A percentile compares a stretch with the other conserved stretches of the same genome.
Evolutionary conservation across 768 basidiomycete species (phyloP).

Genomic region (Cystofilobasidium capitatum): DNA sequence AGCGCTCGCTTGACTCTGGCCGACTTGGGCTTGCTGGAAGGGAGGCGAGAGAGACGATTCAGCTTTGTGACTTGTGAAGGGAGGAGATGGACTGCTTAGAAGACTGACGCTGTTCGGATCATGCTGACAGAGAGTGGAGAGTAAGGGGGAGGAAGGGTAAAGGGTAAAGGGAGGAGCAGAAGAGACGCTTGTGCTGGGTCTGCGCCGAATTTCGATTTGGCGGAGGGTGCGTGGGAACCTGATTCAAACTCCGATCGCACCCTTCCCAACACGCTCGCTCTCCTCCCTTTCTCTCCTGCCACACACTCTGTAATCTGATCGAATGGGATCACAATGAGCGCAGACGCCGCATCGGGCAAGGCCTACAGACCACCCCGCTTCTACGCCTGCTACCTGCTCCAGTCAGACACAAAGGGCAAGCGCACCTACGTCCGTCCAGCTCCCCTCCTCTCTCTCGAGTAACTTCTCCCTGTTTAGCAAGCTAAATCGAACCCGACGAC

Average conservation of each 20-base stretch:
- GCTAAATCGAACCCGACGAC: background rate
- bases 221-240: background rate
- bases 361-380: slow-evolving; percentile 40
- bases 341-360: background rate
- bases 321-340: background rate
- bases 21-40: slow-evolving; percentile 76
- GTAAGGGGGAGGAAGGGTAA: background rate
- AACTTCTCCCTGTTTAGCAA: background rate
- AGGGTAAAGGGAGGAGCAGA: background rate
- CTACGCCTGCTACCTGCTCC: slow-evolving; percentile 75
- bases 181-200: background rate
- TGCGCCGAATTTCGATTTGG: background rate
- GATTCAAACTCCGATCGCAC: background rate
- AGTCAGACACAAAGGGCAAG: slow-evolving; percentile 50
- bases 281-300: background rate
- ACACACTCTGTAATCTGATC: background rate
- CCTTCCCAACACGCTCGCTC: background rate
- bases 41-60: too few species aligned
- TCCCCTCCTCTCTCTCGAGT: background rate
- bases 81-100: too few species aligned
- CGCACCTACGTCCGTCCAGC: slow-evolving; percentile 53
- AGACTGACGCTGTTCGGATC: slow-evolving; percentile 18
- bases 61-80: too few species aligned
- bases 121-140: background rate
- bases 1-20: slow-evolving; percentile 84